Evolutionary conservation across 257 asterid species (phyloP).

Genomic region (Przewalskia tangutica): DNA sequence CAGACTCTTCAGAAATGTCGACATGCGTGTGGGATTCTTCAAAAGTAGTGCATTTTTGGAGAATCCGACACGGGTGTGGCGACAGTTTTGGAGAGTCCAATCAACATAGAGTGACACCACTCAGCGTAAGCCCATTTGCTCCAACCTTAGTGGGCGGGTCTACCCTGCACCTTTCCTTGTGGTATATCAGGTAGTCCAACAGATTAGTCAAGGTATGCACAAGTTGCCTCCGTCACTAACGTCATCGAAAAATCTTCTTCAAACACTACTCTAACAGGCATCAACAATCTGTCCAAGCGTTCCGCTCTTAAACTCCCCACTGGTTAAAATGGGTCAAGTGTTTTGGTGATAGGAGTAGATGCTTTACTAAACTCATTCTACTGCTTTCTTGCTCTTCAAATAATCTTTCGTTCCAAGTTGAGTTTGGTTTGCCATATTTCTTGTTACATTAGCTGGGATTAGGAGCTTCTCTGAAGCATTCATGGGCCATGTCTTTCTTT

Average conservation of each 20-base stretch:
- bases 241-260: neutral
- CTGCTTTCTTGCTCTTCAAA: neutral
- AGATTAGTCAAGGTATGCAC: neutral
- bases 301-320: neutral
- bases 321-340: neutral
- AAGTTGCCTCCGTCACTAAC: neutral
- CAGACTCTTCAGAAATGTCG: too few relatives aligned
- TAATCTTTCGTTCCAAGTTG: neutral
- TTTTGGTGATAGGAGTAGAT: neutral
- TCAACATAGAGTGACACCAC: neutral
- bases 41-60: too few relatives aligned
- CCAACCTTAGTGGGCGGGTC: neutral
- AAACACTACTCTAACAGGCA: neutral
- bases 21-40: too few relatives aligned
- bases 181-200: neutral
- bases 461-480: neutral
- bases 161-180: neutral
- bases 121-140: neutral
- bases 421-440: neutral
- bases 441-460: neutral
- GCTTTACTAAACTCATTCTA: neutral
- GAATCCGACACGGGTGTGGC: too few relatives aligned
- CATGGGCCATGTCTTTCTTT: neutral
- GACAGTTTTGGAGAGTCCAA: too few relatives aligned
- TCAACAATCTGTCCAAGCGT: neutral